phyloP scores from a whole-genome alignment of 2,329 filamentous ascomycete species.

The Colletotrichum godetiae region DNA sequence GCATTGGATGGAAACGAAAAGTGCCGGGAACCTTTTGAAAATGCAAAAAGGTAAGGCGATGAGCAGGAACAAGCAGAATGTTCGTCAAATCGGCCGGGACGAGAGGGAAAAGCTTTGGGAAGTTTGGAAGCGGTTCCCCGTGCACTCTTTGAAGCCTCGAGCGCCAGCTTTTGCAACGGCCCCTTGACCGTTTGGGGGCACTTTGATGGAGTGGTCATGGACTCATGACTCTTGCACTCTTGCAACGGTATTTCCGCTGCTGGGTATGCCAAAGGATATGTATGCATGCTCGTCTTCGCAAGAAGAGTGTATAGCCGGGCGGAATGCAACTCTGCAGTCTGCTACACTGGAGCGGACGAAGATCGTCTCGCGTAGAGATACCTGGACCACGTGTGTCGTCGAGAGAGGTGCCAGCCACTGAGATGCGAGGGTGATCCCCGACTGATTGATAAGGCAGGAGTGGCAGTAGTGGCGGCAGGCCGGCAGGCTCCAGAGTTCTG shows the following conservation, averaged over 20 bases:
- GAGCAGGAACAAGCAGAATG: background rate
- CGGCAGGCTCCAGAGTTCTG: background rate
- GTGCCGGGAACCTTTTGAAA: background rate
- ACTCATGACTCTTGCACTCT: background rate
- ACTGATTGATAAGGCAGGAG: background rate
- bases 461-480: background rate
- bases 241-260: background rate
- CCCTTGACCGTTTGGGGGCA: background rate
- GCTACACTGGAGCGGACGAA: background rate
- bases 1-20: background rate
- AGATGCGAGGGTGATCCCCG: background rate
- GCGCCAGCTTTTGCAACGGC: background rate
- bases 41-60: background rate
- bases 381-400: background rate
- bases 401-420: background rate
- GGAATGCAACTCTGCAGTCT: background rate
- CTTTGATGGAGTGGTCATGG: background rate
- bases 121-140: background rate
- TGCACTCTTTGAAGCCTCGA: background rate
- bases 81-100: background rate
- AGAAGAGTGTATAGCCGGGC: conserved; percentile 10
- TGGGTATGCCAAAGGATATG: background rate
- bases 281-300: background rate
- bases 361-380: background rate
- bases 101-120: background rate